Percentiles rank a stretch among this genome's conserved stretches.
Evolutionary conservation across 495 filamentous ascomycete genomes (phyloP).

Genomic region (Penicillium coffeae): DNA sequence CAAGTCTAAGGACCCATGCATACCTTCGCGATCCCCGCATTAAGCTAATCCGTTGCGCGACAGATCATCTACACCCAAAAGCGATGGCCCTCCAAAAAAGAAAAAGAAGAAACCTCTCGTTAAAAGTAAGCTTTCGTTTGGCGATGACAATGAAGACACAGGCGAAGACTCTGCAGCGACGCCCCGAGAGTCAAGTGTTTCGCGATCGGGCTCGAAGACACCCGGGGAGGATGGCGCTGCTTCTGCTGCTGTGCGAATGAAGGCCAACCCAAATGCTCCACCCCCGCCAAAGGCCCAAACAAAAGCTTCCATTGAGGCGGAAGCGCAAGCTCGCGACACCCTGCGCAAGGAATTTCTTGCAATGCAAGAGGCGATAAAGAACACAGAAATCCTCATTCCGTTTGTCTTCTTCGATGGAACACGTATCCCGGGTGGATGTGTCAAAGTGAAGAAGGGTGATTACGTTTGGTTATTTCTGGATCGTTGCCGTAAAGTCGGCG

Average conservation of each 20-base stretch:
- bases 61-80: constrained; percentile 39
- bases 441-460: constrained; percentile 88
- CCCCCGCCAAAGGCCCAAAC: constrained; percentile 77
- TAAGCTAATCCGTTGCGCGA: constrained; percentile 32
- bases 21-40: not conserved
- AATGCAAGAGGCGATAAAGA: constrained; percentile 83
- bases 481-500: constrained; percentile 82
- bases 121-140: constrained; percentile 70
- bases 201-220: constrained; percentile 37
- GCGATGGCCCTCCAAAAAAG: constrained; percentile 50
- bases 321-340: constrained; percentile 76
- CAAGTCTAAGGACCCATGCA: constrained; percentile 33
- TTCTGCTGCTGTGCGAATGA: constrained; percentile 47
- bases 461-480: constrained; percentile 88
- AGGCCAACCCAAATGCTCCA: constrained; percentile 62
- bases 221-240: constrained; percentile 35
- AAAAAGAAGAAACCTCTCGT: constrained; percentile 64
- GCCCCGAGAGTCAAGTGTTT: constrained; percentile 31
- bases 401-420: constrained; percentile 99
- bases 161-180: constrained; percentile 33
- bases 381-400: constrained; percentile 83
- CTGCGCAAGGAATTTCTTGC: constrained; percentile 79
- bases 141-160: constrained; percentile 50
- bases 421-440: constrained; percentile 79
- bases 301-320: constrained; percentile 75